phyloP scores from a whole-genome alignment of 768 basidiomycete genomes.

The Boletus vermiculosoides region DNA sequence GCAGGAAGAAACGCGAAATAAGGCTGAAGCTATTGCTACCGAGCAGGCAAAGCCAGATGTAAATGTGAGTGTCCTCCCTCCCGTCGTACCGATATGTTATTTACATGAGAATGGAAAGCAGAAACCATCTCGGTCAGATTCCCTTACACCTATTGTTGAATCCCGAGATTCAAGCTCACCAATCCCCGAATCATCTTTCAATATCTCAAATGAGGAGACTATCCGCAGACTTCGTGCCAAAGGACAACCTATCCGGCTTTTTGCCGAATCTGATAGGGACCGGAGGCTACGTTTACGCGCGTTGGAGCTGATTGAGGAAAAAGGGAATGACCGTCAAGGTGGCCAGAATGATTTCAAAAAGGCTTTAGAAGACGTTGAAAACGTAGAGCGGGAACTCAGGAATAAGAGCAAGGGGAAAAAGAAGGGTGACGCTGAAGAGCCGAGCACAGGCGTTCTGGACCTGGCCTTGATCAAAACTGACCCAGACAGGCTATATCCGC shows the following conservation, averaged over 20 bases:
- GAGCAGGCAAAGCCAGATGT: slow-evolving; percentile 27
- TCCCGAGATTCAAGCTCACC: slow-evolving; percentile 41
- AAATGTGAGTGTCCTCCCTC: slow-evolving; percentile 44
- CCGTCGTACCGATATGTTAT: slow-evolving; percentile 13
- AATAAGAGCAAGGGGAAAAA: slow-evolving; percentile 58
- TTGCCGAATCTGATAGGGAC: slow-evolving; percentile 95
- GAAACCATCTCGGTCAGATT: slow-evolving; percentile 38
- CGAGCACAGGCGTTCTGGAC: slow-evolving; percentile 64
- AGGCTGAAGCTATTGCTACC: slow-evolving; percentile 11
- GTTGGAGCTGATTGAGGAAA: slow-evolving; percentile 92
- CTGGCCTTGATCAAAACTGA: slow-evolving; percentile 81
- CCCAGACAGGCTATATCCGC: slow-evolving; percentile 92
- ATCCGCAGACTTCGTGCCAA: slow-evolving; percentile 85
- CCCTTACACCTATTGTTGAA: slow-evolving; percentile 39
- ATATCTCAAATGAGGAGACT: slow-evolving; percentile 92
- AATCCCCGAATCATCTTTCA: slow-evolving; percentile 53
- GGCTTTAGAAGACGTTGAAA: slow-evolving; percentile 85
- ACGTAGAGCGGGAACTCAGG: slow-evolving; percentile 63
- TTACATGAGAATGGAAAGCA: slow-evolving; percentile 50
- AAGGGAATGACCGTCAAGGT: slow-evolving; percentile 71
- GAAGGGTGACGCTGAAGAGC: slow-evolving; percentile 54
- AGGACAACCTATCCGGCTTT: slow-evolving; percentile 92
- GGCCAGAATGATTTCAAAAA: slow-evolving; percentile 96
- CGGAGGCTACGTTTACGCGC: slow-evolving; percentile 86
- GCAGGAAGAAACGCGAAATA: slow-evolving; percentile 21